These are phyloP conservation scores for Blastobotrys petasosporus DNA, from an alignment of 1,139 yeast genomes.

Conservation along the genomic window DNA sequence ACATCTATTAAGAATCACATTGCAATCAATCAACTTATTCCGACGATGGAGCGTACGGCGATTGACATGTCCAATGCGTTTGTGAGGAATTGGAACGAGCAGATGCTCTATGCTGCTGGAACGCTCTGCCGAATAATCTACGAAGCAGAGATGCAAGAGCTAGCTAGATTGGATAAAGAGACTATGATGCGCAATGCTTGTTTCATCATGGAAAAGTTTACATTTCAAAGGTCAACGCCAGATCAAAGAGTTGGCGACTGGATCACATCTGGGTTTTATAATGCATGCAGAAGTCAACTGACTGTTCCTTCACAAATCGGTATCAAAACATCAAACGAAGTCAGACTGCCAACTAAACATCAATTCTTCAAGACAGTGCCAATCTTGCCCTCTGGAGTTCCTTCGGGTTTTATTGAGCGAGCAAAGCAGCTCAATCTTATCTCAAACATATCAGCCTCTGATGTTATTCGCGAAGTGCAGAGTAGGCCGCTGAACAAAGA, in stretches of 20 bases:
- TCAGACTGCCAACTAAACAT: conserved; percentile 23
- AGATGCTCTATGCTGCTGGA: conserved; percentile 38
- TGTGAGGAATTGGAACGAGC: conserved; percentile 39
- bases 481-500: conserved; percentile 23
- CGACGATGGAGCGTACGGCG: conserved; percentile 42
- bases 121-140: conserved; percentile 34
- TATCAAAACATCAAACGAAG: conserved; percentile 29
- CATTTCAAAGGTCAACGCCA: conserved; percentile 34
- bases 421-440: conserved; percentile 26
- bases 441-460: conserved; percentile 23
- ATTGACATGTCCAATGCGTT: conserved; percentile 39
- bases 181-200: conserved; percentile 21
- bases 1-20: conserved; percentile 37
- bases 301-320: conserved; percentile 33
- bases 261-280: conserved; percentile 36
- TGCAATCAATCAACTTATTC: conserved; percentile 37
- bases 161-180: conserved; percentile 7
- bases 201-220: conserved; percentile 30
- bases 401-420: conserved; percentile 26
- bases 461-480: conserved; percentile 28
- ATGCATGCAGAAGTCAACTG: conserved; percentile 24
- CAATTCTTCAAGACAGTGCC: conserved; percentile 31
- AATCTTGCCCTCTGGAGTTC: conserved; percentile 26
- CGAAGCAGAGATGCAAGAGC: conserved; percentile 32
- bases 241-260: conserved; percentile 34